Evolutionary conservation across 495 filamentous ascomycete genomes (phyloP), one percentile per base, ranked within the genome.

Genomic region (Penicillium fimorum): DNA sequence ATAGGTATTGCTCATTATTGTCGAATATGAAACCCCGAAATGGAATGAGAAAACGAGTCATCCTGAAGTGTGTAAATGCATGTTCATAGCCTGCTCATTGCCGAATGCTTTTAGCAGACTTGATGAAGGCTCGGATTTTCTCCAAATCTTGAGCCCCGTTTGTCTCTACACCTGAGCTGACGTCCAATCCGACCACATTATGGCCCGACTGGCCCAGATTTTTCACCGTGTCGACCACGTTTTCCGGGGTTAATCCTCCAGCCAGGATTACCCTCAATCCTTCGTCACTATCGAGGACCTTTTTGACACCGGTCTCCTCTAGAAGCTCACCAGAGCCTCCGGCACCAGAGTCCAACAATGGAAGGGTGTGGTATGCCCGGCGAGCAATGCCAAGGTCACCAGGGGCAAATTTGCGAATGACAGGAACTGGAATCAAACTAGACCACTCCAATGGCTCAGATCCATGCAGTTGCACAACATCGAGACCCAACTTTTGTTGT

Each of bases 361-460:
- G 88, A 35, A 93, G 66, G 10, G 87, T 80, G 65, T 97, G 95
- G 68, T 90, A 96, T 3, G 90, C 92, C 35, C 89, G 76, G 48
- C 82, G 76, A 7, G 83, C 85, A 47, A 97, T 74, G 1, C 85
- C 90, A 18, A 79, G 61, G 49, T 95, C 87, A 4, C 79, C 79
- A 0, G 89, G 88, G 25, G 79, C 79, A 70, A 97, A 97, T 40
- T 85, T 86, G 47, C 84, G 84, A 59, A 97, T 87, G 20, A 98
- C 91, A 1, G 94, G 95, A 0, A 95, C 90, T 6, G 94, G 92
- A 43, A 98, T 90, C 25, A 90, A 72, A 29, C 69, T 79, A 2
- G 92, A 85, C 93, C 94, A 97, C 66, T 97, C 94, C 32, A 97
- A 63, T 2, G 94, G 92, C 69, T 98, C 94, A 49, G 84, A 76